These are phyloP conservation scores for Cystobasidium tubakii DNA, from an alignment of 768 basidiomycete species.

Conservation along the genomic window DNA sequence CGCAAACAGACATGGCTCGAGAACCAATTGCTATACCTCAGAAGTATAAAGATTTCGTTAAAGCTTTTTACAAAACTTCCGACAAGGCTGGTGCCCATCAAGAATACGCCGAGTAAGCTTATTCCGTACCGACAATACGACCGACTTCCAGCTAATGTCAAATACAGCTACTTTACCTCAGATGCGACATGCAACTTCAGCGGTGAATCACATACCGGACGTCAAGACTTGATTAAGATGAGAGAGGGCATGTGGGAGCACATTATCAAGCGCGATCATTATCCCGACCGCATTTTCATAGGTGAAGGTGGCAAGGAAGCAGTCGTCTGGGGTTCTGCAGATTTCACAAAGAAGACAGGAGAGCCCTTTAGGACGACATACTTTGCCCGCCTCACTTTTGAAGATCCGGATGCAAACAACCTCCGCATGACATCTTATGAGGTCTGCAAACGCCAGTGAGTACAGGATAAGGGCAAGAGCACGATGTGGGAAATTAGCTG, in stretches of 20 bases:
- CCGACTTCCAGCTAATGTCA: no score
- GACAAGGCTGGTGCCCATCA: background rate
- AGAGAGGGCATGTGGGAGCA: conserved; percentile 18
- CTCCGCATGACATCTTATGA: background rate
- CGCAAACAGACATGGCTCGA: background rate
- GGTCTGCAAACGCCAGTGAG: conserved; percentile 9
- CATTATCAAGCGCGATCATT: background rate
- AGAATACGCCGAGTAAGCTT: background rate
- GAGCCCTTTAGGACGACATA: background rate
- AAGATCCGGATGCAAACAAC: conserved; percentile 12
- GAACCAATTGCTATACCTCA: background rate
- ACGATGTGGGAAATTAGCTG: no score
- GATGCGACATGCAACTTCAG: conserved; percentile 13
- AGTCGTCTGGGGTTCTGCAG: conserved; percentile 6
- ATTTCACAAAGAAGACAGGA: background rate
- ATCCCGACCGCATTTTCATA: conserved; percentile 6
- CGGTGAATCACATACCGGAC: conserved; percentile 7
- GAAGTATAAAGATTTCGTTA: conserved; percentile 18
- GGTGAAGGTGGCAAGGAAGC: conserved; percentile 11
- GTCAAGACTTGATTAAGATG: background rate
- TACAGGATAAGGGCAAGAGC: background rate
- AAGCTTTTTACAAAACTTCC: conserved; percentile 10
- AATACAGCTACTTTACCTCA: background rate
- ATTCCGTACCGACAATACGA: background rate
- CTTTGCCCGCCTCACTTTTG: conserved; percentile 1